Base-by-base conservation (phyloP, 2,329 filamentous ascomycete species). In the Kalmusia sp. region DNA sequence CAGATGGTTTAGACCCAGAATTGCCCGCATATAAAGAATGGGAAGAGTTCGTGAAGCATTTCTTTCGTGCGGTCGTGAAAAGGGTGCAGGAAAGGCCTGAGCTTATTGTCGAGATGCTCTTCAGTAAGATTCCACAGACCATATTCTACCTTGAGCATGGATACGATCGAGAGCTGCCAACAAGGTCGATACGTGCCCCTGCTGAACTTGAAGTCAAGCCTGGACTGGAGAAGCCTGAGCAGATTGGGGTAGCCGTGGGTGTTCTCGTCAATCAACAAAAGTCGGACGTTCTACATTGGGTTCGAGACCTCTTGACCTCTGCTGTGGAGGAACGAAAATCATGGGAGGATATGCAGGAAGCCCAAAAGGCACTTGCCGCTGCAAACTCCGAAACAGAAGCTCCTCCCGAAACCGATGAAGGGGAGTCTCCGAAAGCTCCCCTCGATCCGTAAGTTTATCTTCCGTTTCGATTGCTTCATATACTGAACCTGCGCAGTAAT, bases 81-180 rank as follows among this genome's bases (percentile, higher is more conserved):
- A 96, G 95, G 76, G 82, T 98, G 1, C 85, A 95, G 56, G 87
- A 96, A 62, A 85, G 92, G 37, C 92, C 92, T 0, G 91, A 93
- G 57, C 80, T 97, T 34, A 83, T 96, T 44, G 88, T 96, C 1
- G 95, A 99, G 75, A 86, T 99, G 82, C 81, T 99, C 12, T 99
- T 99, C 75, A 96, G 91, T 73, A 99, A 99, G 74, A 89, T 92
- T 52, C 88, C 87, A 46, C 84, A 85, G 39, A 96, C 91, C 0
- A 84, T 92, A 1, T 91, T 90, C 74, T 98, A 92, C 70, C 82
- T 99, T 4, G 93, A 98, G 69, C 92, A 93, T 67, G 95, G 95
- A 0, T 89, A 91, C 63, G 92, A 97, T 66, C 91, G 88, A 68
- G 92, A 93, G 60, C 85, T 88, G 0, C 71, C 87, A 21, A 82